Evolutionary conservation across 2,329 filamentous ascomycete species (phyloP).

Genomic region (Exophiala oligosperma): DNA sequence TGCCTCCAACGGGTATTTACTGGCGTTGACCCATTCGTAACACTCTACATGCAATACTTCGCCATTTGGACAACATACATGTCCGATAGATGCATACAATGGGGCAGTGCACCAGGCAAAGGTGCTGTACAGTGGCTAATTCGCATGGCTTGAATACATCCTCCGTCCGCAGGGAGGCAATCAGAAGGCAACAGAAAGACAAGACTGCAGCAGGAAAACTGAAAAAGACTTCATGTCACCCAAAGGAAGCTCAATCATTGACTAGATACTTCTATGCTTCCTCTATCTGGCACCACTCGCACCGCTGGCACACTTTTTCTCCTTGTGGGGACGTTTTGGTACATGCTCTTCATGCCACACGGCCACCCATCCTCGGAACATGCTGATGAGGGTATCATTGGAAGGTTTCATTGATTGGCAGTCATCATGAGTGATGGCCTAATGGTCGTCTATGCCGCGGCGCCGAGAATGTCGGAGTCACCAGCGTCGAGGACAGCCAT

Average conservation of each 20-base stretch:
- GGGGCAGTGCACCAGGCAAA: too few species aligned
- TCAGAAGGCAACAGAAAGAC: too few species aligned
- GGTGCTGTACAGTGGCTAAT: too few species aligned
- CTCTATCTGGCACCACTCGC: not conserved
- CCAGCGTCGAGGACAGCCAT: conserved; percentile 97
- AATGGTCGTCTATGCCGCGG: conserved; percentile 7
- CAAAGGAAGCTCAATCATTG: not conserved
- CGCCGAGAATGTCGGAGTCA: conserved; percentile 95
- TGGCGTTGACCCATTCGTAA: too few species aligned
- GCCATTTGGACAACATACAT: too few species aligned
- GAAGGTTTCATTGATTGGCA: not conserved
- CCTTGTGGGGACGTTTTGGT: not conserved
- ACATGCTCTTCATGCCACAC: not conserved
- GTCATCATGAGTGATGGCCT: not conserved
- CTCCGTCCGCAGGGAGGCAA: too few species aligned
- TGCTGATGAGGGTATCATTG: not conserved
- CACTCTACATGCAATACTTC: too few species aligned
- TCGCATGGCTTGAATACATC: too few species aligned
- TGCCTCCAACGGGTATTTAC: too few species aligned
- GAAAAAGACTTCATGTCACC: not conserved
- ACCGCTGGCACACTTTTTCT: not conserved
- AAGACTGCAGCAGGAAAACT: too few species aligned
- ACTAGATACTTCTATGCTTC: not conserved
- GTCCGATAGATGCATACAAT: too few species aligned
- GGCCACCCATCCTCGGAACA: not conserved